Evolutionary conservation across 2,329 filamentous ascomycete genomes (phyloP).

Genomic region (Scopulariopsis brevicaulis): DNA sequence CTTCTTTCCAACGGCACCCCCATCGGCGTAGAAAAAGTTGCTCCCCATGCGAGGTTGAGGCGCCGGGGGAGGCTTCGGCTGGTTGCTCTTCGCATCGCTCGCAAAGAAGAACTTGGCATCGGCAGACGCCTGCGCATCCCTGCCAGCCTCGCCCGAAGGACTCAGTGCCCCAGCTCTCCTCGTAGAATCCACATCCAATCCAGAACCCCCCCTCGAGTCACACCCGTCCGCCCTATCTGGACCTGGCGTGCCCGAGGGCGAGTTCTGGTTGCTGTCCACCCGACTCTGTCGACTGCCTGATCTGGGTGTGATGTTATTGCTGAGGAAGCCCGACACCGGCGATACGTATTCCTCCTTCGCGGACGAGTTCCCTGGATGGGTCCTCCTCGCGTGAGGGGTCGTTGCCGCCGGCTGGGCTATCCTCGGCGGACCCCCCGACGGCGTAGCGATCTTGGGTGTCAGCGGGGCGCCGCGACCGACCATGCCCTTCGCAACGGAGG

Average conservation of each 20-base stretch:
- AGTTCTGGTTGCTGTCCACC: constrained; percentile 55
- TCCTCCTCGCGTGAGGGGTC: constrained; percentile 27
- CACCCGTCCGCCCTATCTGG: constrained; percentile 20
- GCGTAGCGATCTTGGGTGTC: constrained; percentile 43
- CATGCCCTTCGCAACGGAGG: constrained; percentile 43
- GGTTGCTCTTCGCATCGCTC: constrained; percentile 52
- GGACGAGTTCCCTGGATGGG: constrained; percentile 7
- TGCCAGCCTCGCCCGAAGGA: constrained; percentile 20
- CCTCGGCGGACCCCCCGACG: constrained; percentile 14
- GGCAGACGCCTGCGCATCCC: constrained; percentile 12
- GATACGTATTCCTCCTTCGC: constrained; percentile 38
- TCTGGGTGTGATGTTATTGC: constrained; percentile 64
- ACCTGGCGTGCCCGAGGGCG: constrained; percentile 51
- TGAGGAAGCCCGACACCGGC: constrained; percentile 44
- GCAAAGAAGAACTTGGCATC: constrained; percentile 86
- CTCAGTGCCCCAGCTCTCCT: constrained; percentile 25
- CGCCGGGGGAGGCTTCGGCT: constrained; percentile 23
- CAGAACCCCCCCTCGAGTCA: not conserved
- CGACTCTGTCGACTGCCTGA: constrained; percentile 64
- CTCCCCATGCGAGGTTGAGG: constrained; percentile 13
- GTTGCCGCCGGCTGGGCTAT: constrained; percentile 17
- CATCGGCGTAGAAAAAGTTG: constrained; percentile 48
- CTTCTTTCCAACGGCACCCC: constrained; percentile 26
- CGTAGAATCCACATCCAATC: not conserved
- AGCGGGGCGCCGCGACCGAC: constrained; percentile 23